phyloP scores from a whole-genome alignment of 2,329 filamentous ascomycete species.

The Macrophomina tecta region DNA sequence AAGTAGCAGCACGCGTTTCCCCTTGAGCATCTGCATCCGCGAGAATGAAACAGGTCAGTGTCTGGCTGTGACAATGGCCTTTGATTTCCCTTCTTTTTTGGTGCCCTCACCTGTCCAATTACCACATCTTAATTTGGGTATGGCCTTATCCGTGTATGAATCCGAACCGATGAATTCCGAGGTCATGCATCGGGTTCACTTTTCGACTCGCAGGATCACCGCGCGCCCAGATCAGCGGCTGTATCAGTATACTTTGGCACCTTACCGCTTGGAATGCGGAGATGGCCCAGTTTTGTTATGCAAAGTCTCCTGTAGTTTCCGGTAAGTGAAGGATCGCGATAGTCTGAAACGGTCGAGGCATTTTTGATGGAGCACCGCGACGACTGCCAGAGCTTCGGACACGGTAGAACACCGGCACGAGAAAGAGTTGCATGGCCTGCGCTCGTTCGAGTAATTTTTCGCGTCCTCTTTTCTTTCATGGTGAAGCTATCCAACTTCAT shows the following conservation, averaged over 20 bases:
- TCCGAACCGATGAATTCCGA: neutral
- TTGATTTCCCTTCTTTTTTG: neutral
- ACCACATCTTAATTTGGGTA: neutral
- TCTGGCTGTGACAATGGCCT: neutral
- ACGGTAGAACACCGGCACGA: neutral
- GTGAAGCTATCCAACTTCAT: too few relatives aligned
- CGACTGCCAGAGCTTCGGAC: neutral
- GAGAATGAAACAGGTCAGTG: neutral
- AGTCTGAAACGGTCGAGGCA: neutral
- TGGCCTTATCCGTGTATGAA: neutral
- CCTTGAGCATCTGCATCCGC: neutral
- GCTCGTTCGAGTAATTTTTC: neutral
- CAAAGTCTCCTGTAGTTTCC: neutral
- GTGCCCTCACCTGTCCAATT: neutral
- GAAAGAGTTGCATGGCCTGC: neutral
- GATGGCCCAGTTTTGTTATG: neutral
- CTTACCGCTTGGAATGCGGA: slow-evolving; percentile 9
- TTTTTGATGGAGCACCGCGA: neutral
- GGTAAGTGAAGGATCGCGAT: neutral
- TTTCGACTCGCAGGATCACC: neutral
- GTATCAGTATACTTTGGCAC: slow-evolving; percentile 4
- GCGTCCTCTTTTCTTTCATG: too few relatives aligned
- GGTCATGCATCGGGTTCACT: neutral
- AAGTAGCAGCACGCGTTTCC: neutral
- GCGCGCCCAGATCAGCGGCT: neutral